phyloP scores from a whole-genome alignment of 805 yeast genomes.

The Saccharomyces paradoxus region DNA sequence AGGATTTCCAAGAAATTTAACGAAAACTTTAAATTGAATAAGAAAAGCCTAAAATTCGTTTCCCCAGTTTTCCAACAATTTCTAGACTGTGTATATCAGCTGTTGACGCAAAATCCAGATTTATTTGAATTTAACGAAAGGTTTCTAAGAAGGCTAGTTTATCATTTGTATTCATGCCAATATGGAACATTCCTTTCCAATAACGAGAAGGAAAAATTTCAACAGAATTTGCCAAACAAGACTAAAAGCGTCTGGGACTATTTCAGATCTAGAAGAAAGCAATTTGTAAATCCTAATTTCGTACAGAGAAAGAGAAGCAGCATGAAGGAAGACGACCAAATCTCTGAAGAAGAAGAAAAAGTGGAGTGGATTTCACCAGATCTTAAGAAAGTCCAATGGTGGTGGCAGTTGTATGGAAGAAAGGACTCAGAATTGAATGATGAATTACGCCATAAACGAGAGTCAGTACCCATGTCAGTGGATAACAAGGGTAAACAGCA shows the following conservation, averaged over 20 bases:
- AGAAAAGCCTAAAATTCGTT: conserved; percentile 45
- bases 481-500: conserved; percentile 2
- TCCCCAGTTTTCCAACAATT: conserved; percentile 94
- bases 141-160: conserved; percentile 71
- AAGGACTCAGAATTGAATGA: conserved; percentile 58
- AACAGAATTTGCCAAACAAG: conserved; percentile 34
- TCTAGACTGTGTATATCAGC: conserved; percentile 79
- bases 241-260: conserved; percentile 92
- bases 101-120: conserved; percentile 59
- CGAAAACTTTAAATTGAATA: conserved; percentile 40
- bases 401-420: conserved; percentile 81
- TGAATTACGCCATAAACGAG: not conserved
- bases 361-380: conserved; percentile 44
- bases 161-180: conserved; percentile 88
- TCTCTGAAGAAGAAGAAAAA: conserved; percentile 18
- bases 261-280: conserved; percentile 63
- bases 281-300: conserved; percentile 54
- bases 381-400: conserved; percentile 54
- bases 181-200: conserved; percentile 85
- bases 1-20: not conserved
- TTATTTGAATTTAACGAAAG: conserved; percentile 84
- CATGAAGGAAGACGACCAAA: conserved; percentile 12
- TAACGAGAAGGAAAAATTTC: conserved; percentile 54
- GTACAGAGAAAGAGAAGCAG: conserved; percentile 1
- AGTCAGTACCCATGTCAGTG: not conserved